Evolutionary conservation across 371 early-diverging fungal species (phyloP), one percentile per base, ranked within the genome.

Genomic region (Circinella umbellata): DNA sequence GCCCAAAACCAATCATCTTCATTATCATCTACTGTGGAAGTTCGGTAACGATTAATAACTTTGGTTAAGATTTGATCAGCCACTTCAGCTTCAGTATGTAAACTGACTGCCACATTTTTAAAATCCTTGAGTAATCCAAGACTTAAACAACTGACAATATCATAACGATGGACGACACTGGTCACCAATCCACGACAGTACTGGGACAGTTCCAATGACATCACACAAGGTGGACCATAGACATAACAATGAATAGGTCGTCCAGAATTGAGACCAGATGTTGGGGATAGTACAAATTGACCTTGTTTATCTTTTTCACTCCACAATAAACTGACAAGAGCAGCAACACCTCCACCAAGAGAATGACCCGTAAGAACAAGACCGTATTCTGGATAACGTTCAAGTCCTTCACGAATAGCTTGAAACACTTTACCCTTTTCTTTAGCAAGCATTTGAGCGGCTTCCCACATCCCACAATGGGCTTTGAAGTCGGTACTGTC

Each of bases 331-430:
- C 89, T 76, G 8, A 95, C 68, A 35, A 95, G 68, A 1, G 89
- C 78, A 0, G 92, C 92, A 6, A 94, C 94, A 9, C 94, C 95
- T 38, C 90, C 95, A 57, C 94, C 95, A 3, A 95, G 75, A 1
- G 91, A 91, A 66, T 95, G 95, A 1, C 95, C 95, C 42, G 92
- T 92, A 8, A 94, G 69, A 2, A 93, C 89, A 38, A 94, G 82
- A 0, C 93, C 93, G 70, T 93, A 94, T 35, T 85, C 83, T 1
- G 92, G 91, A 63, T 89, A 86, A 20, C 77, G 69, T 20, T 82
- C 78, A 51, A 94, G 73, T 0, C 93, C 94, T 60, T 88, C 82
- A 15, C 79, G 77, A 38, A 94, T 87, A 5, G 88, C 84, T 20
- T 80, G 85, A 72, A 87, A 90, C 7, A 94, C 91, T 65, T 90